These are phyloP conservation scores for Apiotrichum mycotoxinovorans DNA, from an alignment of 1,284 basidiomycete genomes.

Conservation along the genomic window DNA sequence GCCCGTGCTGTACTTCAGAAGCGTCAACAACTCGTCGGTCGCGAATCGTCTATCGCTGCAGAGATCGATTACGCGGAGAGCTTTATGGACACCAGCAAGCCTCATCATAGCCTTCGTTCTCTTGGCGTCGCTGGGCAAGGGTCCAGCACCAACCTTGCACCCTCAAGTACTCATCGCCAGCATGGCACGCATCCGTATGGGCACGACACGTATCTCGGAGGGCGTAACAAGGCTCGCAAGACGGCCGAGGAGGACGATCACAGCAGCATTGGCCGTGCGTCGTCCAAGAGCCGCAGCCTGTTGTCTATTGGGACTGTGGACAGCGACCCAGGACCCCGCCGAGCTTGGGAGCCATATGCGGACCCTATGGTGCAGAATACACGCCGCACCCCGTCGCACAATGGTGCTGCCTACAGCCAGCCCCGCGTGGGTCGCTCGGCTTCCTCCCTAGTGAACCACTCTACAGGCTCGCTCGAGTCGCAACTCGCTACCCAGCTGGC, in stretches of 20 bases:
- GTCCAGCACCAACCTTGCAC: background rate
- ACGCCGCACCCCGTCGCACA: conserved; percentile 59
- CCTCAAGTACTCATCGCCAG: background rate
- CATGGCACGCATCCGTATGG: background rate
- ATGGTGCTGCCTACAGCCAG: conserved; percentile 50
- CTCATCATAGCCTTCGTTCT: background rate
- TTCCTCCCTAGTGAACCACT: conserved; percentile 68
- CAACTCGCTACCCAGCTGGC: conserved; percentile 74
- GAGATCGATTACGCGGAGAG: conserved; percentile 23
- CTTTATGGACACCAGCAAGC: background rate
- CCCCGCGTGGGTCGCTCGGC: conserved; percentile 43
- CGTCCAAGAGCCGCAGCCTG: conserved; percentile 52
- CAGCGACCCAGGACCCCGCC: conserved; percentile 34
- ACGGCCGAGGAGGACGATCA: conserved; percentile 83
- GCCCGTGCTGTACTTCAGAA: conserved; percentile 94
- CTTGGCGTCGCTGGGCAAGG: background rate
- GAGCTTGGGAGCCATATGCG: background rate
- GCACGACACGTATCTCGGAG: conserved; percentile 4
- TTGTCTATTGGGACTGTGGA: conserved; percentile 46
- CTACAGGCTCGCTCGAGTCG: conserved; percentile 74
- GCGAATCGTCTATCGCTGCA: conserved; percentile 35
- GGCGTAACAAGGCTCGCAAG: conserved; percentile 70
- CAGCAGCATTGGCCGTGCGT: conserved; percentile 76
- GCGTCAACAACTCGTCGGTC: conserved; percentile 68
- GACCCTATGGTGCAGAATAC: conserved; percentile 17